phyloP scores from a whole-genome alignment of 306 rosid genomes.

The Cucurbita maxima region DNA sequence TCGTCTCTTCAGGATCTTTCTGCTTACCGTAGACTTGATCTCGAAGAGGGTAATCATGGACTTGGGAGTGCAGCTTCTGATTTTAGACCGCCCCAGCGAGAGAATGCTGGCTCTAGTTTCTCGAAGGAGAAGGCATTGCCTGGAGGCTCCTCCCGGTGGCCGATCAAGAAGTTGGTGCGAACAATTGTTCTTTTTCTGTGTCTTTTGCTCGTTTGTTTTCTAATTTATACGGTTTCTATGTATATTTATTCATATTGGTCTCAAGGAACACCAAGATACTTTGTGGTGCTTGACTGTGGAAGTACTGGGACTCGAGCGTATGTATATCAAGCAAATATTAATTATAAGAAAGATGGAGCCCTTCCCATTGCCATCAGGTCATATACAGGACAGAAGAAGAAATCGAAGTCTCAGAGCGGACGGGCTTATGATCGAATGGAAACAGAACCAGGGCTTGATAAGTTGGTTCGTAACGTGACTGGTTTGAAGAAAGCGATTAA shows the following conservation, averaged over 20 bases:
- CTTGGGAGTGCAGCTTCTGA: conserved; percentile 1
- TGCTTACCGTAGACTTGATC: conserved; percentile 30
- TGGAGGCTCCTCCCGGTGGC: conserved; percentile 18
- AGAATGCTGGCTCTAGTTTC: conserved; percentile 29
- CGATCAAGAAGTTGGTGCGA: conserved; percentile 37
- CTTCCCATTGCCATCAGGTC: conserved; percentile 57
- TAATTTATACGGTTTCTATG: conserved; percentile 35
- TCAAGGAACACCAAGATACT: conserved; percentile 43
- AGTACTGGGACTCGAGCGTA: conserved; percentile 79
- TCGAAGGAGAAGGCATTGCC: conserved; percentile 45
- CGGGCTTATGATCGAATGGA: conserved; percentile 93
- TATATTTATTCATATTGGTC: conserved; percentile 50
- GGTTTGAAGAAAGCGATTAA: conserved; percentile 53
- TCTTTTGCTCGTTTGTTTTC: conserved; percentile 30
- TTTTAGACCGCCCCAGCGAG: conserved; percentile 29
- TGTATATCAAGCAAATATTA: conserved; percentile 54
- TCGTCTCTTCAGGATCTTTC: conserved; percentile 82
- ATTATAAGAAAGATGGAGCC: conserved; percentile 22
- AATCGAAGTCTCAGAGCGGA: conserved; percentile 22
- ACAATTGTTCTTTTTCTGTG: conserved; percentile 23
- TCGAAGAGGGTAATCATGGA: conserved; percentile 6
- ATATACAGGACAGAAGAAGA: conserved; percentile 22
- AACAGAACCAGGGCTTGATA: conserved; percentile 89
- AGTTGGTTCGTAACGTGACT: conserved; percentile 47
- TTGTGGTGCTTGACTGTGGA: conserved; percentile 81